Percentiles rank a stretch among this genome's conserved stretches.
These are phyloP conservation scores for Leccinellum rugosiceps DNA, from an alignment of 768 basidiomycete genomes.

Conservation along the genomic window DNA sequence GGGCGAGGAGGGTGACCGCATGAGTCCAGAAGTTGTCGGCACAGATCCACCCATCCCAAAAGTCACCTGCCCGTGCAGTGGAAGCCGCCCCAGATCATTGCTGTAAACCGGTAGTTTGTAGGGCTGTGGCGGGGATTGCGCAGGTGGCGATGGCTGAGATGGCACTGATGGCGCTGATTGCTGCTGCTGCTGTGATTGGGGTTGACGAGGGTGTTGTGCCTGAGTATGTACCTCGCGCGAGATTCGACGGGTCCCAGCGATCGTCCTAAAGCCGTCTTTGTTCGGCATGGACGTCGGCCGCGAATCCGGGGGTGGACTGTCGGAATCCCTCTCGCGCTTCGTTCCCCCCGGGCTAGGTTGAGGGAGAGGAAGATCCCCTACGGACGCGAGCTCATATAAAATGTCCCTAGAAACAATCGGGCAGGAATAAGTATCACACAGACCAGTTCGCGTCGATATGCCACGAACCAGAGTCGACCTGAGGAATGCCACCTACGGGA, in stretches of 20 bases:
- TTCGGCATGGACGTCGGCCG: neutral
- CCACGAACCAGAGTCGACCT: slow-evolving; percentile 46
- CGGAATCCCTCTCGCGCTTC: slow-evolving; percentile 64
- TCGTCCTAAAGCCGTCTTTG: slow-evolving; percentile 21
- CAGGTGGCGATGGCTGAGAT: neutral
- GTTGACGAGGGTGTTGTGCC: slow-evolving; percentile 8
- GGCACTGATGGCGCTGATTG: neutral
- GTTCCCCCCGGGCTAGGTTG: slow-evolving; percentile 47
- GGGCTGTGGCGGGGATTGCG: slow-evolving; percentile 7
- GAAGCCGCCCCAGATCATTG: slow-evolving; percentile 55
- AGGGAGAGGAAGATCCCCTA: slow-evolving; percentile 68
- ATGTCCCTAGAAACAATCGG: slow-evolving; percentile 51
- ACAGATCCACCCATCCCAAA: slow-evolving; percentile 8
- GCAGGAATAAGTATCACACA: neutral
- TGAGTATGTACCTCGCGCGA: slow-evolving; percentile 22
- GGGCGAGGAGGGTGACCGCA: neutral
- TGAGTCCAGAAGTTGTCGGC: neutral
- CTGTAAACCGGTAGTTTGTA: slow-evolving; percentile 52
- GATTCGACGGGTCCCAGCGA: slow-evolving; percentile 37
- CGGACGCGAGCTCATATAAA: slow-evolving; percentile 66
- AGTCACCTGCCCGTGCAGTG: slow-evolving; percentile 35
- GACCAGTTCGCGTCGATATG: neutral
- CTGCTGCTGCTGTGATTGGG: neutral
- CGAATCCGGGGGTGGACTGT: slow-evolving; percentile 36
- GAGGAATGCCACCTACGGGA: slow-evolving; percentile 43